Conservation (phyloP, 1,139 yeast genomes). For the Hansenula anomala region DNA sequence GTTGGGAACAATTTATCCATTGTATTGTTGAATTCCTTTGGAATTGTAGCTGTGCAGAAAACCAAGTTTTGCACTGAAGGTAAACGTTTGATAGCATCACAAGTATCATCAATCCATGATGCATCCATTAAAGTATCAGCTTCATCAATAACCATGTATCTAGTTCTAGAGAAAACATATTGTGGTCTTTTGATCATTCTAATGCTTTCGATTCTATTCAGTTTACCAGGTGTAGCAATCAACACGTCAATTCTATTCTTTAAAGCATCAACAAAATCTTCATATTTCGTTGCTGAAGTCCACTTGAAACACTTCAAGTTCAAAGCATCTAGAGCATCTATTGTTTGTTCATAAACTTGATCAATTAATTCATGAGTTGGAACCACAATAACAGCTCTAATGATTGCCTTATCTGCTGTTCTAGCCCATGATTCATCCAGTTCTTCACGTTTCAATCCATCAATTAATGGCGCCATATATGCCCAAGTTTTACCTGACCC, state of each 20-base stretch:
- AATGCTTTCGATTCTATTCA: constrained; percentile 42
- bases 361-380: constrained; percentile 89
- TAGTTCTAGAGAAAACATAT: constrained; percentile 39
- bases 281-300: constrained; percentile 48
- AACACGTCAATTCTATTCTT: constrained; percentile 64
- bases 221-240: constrained; percentile 78
- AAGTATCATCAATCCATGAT: constrained; percentile 71
- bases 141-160: constrained; percentile 80
- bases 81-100: constrained; percentile 47
- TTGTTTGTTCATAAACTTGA: constrained; percentile 61
- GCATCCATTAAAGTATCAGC: constrained; percentile 91
- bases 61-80: constrained; percentile 57
- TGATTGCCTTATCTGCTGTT: constrained; percentile 35
- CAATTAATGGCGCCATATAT: constrained; percentile 70
- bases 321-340: constrained; percentile 35
- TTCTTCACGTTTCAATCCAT: constrained; percentile 59
- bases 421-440: constrained; percentile 28
- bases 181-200: constrained; percentile 44
- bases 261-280: constrained; percentile 43
- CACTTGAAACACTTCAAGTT: constrained; percentile 50
- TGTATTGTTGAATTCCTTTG: constrained; percentile 66
- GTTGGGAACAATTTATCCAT: constrained; percentile 61
- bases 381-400: constrained; percentile 67
- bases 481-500: constrained; percentile 97
- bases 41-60: constrained; percentile 88